phyloP scores from a whole-genome alignment of 306 rosid genomes.

The Dalbergia cochinchinensis region DNA sequence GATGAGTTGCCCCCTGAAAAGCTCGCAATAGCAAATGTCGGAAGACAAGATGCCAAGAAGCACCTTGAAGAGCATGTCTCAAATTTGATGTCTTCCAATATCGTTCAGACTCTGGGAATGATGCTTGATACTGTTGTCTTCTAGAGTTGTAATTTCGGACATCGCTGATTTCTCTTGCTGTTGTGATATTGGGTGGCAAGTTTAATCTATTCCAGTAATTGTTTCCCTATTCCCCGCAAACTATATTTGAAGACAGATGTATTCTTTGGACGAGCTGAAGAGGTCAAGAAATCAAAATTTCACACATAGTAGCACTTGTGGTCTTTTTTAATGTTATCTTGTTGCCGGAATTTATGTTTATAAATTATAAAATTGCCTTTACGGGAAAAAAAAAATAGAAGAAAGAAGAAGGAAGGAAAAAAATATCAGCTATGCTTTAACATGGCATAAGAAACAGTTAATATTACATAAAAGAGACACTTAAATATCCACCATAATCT shows the following conservation, averaged over 20 bases:
- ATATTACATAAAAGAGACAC: no score
- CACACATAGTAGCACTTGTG: background rate
- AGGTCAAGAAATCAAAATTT: slow-evolving; percentile 59
- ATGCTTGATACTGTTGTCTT: slow-evolving; percentile 97
- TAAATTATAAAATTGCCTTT: slow-evolving; percentile 21
- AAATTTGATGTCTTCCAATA: slow-evolving; percentile 93
- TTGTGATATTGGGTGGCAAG: slow-evolving; percentile 25
- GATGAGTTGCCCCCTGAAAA: slow-evolving; percentile 92
- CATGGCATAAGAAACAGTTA: slow-evolving; percentile 15
- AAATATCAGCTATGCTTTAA: slow-evolving; percentile 3
- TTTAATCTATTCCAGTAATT: background rate
- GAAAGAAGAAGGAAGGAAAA: no score
- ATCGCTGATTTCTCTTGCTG: slow-evolving; percentile 10
- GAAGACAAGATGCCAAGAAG: slow-evolving; percentile 97
- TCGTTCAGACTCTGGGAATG: slow-evolving; percentile 88
- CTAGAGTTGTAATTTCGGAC: slow-evolving; percentile 48
- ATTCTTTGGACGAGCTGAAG: slow-evolving; percentile 55
- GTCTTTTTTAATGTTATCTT: background rate
- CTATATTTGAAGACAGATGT: slow-evolving; percentile 47
- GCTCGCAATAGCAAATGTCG: slow-evolving; percentile 94
- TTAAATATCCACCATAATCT: no score
- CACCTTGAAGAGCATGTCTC: slow-evolving; percentile 96
- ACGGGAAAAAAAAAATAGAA: background rate
- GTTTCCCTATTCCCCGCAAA: slow-evolving; percentile 29
- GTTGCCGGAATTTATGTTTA: slow-evolving; percentile 6